A percentile compares a stretch with the other conserved stretches of the same genome.
phyloP scores from a whole-genome alignment of 768 basidiomycete genomes.

The Suillus paluster region DNA sequence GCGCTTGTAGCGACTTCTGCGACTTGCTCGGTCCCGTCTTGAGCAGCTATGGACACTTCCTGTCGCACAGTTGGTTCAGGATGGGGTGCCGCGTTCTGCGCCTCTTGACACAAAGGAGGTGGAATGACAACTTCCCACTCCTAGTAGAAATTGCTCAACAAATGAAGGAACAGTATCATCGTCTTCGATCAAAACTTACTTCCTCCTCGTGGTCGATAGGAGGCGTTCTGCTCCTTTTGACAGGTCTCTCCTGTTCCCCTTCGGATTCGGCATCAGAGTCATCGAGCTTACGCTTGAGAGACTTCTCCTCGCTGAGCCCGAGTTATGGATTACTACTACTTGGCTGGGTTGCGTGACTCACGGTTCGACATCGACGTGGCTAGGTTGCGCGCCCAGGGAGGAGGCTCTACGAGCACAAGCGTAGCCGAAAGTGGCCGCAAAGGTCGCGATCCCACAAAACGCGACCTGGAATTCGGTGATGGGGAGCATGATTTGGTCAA shows the following conservation, averaged over 20 bases:
- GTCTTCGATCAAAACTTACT: conserved; percentile 21
- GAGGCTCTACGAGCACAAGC: conserved; percentile 51
- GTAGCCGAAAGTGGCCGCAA: conserved; percentile 64
- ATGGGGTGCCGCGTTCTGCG: conserved; percentile 13
- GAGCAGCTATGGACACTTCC: conserved; percentile 7
- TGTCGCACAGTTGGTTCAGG: conserved; percentile 6
- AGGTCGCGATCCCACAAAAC: conserved; percentile 59
- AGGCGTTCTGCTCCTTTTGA: conserved; percentile 48
- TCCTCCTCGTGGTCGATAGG: conserved; percentile 38
- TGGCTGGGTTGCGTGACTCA: conserved; percentile 37
- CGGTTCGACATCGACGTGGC: conserved; percentile 26
- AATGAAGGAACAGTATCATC: conserved; percentile 10
- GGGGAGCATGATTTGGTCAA: conserved; percentile 45
- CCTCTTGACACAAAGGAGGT: conserved; percentile 34
- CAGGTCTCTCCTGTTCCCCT: conserved; percentile 30
- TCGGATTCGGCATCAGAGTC: conserved; percentile 32
- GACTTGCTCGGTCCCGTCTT: conserved; percentile 3
- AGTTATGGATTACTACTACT: conserved; percentile 30
- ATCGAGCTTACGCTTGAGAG: conserved; percentile 38
- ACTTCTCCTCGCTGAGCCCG: conserved; percentile 30
- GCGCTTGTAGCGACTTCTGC: conserved; percentile 11
- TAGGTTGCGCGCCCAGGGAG: conserved; percentile 18
- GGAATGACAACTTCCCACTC: conserved; percentile 38
- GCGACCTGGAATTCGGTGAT: conserved; percentile 58
- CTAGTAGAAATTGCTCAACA: conserved; percentile 27